Evolutionary conservation across 805 yeast species (phyloP).

Genomic region (Grigorovia humatica): DNA sequence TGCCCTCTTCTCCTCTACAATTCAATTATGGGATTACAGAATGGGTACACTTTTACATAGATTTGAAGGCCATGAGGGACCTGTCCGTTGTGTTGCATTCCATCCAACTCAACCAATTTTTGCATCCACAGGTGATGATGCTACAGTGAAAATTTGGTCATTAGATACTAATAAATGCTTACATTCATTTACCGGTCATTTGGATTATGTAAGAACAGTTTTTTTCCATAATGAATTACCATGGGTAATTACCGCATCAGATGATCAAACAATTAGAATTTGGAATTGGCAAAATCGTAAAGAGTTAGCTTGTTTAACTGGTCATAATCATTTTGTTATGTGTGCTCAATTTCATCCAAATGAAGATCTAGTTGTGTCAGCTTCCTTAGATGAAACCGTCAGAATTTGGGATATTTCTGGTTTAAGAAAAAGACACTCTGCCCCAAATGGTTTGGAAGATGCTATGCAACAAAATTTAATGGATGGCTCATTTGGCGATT

Average conservation of each 20-base stretch:
- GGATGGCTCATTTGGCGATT: constrained; percentile 93
- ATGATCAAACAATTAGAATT: constrained; percentile 95
- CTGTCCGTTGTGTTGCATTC: constrained; percentile 89
- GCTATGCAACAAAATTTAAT: constrained; percentile 57
- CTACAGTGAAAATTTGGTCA: constrained; percentile 93
- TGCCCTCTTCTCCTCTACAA: constrained; percentile 93
- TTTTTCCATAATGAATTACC: constrained; percentile 93
- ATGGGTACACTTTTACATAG: constrained; percentile 97
- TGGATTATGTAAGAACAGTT: constrained; percentile 91
- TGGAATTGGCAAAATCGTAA: constrained; percentile 99
- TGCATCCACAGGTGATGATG: constrained; percentile 96
- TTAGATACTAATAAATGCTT: constrained; percentile 81
- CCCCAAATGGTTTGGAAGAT: constrained; percentile 46
- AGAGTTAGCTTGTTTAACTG: constrained; percentile 93
- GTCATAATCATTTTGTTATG: constrained; percentile 97
- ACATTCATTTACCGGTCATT: constrained; percentile 85
- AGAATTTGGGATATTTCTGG: constrained; percentile 98
- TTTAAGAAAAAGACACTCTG: constrained; percentile 88
- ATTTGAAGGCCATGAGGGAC: constrained; percentile 97
- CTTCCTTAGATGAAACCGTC: constrained; percentile 96
- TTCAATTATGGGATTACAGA: constrained; percentile 98
- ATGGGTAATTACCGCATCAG: constrained; percentile 93
- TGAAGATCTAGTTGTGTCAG: constrained; percentile 89
- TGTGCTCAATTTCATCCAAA: constrained; percentile 95
- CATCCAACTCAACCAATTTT: constrained; percentile 98